These are phyloP conservation scores for Paramyrothecium roridum DNA, from an alignment of 2,329 filamentous ascomycete species.

Conservation along the genomic window DNA sequence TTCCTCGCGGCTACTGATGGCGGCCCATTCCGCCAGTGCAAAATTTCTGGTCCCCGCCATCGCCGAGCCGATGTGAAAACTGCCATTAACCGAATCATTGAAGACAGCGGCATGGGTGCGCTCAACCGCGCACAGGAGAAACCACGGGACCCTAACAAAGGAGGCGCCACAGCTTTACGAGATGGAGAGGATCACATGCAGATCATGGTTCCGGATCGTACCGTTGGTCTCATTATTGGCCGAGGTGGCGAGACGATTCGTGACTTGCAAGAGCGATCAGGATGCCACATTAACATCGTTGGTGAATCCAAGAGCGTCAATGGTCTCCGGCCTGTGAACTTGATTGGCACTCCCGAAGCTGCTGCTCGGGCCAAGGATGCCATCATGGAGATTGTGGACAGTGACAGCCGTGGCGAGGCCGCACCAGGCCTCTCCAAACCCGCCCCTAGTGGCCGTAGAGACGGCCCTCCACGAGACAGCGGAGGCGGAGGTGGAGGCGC, in stretches of 20 bases:
- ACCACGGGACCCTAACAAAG: slow-evolving; percentile 32
- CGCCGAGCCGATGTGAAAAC: slow-evolving; percentile 75
- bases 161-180: slow-evolving; percentile 50
- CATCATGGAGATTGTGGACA: slow-evolving; percentile 93
- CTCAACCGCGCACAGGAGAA: slow-evolving; percentile 41
- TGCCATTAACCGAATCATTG: slow-evolving; percentile 84
- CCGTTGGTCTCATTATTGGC: slow-evolving; percentile 91
- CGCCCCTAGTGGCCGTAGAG: slow-evolving; percentile 23
- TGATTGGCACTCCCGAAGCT: slow-evolving; percentile 75
- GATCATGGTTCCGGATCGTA: slow-evolving; percentile 93
- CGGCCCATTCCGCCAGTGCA: slow-evolving; percentile 76
- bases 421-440: slow-evolving; percentile 25
- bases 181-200: slow-evolving; percentile 84
- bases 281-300: slow-evolving; percentile 95
- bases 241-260: slow-evolving; percentile 90
- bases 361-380: slow-evolving; percentile 78
- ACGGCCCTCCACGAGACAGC: slow-evolving; percentile 28
- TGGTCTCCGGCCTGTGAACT: slow-evolving; percentile 82
- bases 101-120: slow-evolving; percentile 62
- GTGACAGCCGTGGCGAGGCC: slow-evolving; percentile 66
- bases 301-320: slow-evolving; percentile 91
- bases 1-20: slow-evolving; percentile 77
- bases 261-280: slow-evolving; percentile 85
- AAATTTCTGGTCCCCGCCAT: slow-evolving; percentile 72
- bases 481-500: slow-evolving; percentile 27